A percentile compares a stretch with the other conserved stretches of the same genome.
phyloP scores from a whole-genome alignment of 208 protist genomes.

The Plasmodiophora brassicae region DNA sequence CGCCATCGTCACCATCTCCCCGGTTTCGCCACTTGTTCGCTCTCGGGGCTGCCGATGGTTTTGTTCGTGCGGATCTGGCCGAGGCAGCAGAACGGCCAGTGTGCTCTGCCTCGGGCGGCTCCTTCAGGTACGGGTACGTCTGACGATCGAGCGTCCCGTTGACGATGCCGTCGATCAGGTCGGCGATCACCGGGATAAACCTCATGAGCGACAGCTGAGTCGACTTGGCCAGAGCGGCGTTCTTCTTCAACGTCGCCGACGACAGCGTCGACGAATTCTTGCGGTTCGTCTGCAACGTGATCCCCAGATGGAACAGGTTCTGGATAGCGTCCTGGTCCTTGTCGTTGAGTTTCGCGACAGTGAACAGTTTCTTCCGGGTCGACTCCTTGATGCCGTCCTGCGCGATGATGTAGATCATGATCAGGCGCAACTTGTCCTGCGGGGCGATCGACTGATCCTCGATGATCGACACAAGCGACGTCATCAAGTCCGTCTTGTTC shows the following conservation, averaged over 20 bases:
- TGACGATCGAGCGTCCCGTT: background rate
- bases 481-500: constrained; percentile 10
- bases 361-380: background rate
- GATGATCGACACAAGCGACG: background rate
- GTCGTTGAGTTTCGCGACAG: constrained; percentile 5
- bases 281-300: background rate
- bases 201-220: background rate
- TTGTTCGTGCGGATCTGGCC: background rate
- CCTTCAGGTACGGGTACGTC: background rate
- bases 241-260: constrained; percentile 23
- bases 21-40: constrained; percentile 23
- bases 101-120: constrained; percentile 8
- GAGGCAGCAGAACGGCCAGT: background rate
- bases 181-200: background rate
- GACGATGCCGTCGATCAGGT: background rate
- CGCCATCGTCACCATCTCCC: background rate
- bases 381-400: constrained; percentile 19
- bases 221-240: background rate
- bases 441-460: background rate
- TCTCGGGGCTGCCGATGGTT: background rate
- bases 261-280: background rate
- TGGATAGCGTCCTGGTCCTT: background rate
- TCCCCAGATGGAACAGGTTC: background rate
- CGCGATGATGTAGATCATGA: constrained; percentile 32
- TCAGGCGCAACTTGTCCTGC: background rate